phyloP scores from a whole-genome alignment of 1,284 basidiomycete genomes.

The Coniferiporia sulphurascens region DNA sequence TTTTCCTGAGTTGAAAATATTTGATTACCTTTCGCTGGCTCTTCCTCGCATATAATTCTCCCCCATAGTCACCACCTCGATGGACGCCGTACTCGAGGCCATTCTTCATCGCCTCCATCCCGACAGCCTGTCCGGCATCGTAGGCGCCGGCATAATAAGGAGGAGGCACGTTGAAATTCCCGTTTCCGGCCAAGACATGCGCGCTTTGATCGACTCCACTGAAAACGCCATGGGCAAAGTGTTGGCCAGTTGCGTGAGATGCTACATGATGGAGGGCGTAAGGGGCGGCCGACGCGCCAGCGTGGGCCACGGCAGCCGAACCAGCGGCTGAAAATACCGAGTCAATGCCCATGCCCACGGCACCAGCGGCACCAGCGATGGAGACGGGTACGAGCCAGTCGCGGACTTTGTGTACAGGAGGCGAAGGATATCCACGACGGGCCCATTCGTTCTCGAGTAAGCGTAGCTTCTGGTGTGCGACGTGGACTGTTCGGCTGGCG shows the following conservation, averaged over 20 bases:
- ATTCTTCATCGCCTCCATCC: background rate
- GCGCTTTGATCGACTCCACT: background rate
- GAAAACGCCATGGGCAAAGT: background rate
- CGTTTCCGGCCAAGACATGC: background rate
- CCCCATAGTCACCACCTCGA: background rate
- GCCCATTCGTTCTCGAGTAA: slow-evolving; percentile 5
- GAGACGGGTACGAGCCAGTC: background rate
- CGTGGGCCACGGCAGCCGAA: background rate
- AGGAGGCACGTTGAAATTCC: background rate
- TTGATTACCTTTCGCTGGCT: background rate
- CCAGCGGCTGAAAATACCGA: background rate
- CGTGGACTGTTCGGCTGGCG: background rate
- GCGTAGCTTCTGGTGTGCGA: slow-evolving; percentile 1
- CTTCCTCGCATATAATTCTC: background rate
- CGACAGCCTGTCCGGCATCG: background rate
- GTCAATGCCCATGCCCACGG: background rate
- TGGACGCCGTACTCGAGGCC: background rate
- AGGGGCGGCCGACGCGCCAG: background rate
- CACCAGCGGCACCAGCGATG: background rate
- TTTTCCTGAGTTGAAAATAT: background rate
- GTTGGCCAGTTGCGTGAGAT: background rate
- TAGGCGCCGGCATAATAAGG: background rate
- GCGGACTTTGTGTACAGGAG: background rate
- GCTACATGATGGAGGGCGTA: background rate
- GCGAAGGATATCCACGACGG: background rate